Percentiles rank a stretch among this genome's conserved stretches.
These are phyloP conservation scores for Tephrocybe sp. DNA, from an alignment of 768 basidiomycete genomes.

Conservation along the genomic window DNA sequence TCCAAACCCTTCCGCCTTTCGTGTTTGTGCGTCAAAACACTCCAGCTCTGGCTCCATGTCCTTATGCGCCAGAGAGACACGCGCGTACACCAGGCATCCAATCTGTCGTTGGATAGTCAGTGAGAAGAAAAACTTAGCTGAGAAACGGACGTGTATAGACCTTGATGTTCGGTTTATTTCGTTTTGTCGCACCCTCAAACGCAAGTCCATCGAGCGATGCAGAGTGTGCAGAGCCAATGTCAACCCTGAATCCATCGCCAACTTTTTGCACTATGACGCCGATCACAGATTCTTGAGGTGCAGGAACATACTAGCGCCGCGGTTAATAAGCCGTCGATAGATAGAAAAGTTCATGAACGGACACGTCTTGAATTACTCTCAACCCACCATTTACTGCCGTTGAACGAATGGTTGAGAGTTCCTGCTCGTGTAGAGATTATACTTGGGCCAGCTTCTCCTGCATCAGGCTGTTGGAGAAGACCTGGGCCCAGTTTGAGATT, in stretches of 20 bases:
- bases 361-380: conserved; percentile 86
- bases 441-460: conserved; percentile 27
- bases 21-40: conserved; percentile 92
- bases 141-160: conserved; percentile 33
- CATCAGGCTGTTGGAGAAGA: conserved; percentile 48
- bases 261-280: conserved; percentile 78
- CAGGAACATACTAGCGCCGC: conserved; percentile 77
- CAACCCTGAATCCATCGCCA: conserved; percentile 91
- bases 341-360: conserved; percentile 30
- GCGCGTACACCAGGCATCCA: conserved; percentile 87
- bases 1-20: conserved; percentile 91
- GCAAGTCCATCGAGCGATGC: conserved; percentile 88
- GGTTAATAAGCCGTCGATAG: conserved; percentile 5
- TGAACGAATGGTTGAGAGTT: conserved; percentile 63
- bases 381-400: conserved; percentile 84
- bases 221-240: conserved; percentile 86
- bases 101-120: conserved; percentile 48
- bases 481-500: conserved; percentile 90
- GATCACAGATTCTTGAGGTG: conserved; percentile 85
- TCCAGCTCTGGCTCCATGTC: conserved; percentile 99
- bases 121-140: neutral
- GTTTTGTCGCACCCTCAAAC: conserved; percentile 94
- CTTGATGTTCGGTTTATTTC: conserved; percentile 93
- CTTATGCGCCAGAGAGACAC: conserved; percentile 90
- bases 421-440: conserved; percentile 71